These are phyloP conservation scores for Syzygium aromaticum DNA, from an alignment of 345 rosid genomes.

Conservation along the genomic window DNA sequence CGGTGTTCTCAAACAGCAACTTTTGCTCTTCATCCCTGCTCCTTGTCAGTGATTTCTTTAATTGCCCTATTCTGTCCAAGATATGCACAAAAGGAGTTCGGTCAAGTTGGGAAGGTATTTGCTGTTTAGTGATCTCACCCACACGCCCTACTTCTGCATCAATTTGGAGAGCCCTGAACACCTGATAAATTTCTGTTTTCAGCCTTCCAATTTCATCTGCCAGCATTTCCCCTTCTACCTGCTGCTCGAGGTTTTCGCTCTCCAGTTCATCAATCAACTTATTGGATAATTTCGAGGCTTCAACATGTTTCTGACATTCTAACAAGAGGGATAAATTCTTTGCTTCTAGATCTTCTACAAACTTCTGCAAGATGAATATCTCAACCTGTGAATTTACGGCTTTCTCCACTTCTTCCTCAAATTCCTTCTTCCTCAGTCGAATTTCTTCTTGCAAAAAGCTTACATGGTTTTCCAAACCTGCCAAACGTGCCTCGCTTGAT, in stretches of 20 bases:
- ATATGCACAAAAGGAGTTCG: slow-evolving; percentile 40
- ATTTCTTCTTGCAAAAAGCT: slow-evolving; percentile 61
- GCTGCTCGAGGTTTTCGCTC: slow-evolving; percentile 78
- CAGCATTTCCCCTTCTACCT: slow-evolving; percentile 57
- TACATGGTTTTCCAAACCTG: slow-evolving; percentile 59
- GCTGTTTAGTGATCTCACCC: slow-evolving; percentile 14
- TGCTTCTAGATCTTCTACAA: slow-evolving; percentile 62
- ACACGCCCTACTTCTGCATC: slow-evolving; percentile 24
- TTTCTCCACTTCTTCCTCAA: slow-evolving; percentile 84
- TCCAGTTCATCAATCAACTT: slow-evolving; percentile 64
- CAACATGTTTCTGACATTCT: slow-evolving; percentile 69
- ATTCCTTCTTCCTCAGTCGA: slow-evolving; percentile 56
- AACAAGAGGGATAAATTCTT: slow-evolving; percentile 54
- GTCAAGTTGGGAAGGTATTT: slow-evolving; percentile 14
- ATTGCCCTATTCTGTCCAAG: slow-evolving; percentile 38
- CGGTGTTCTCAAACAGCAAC: slow-evolving; percentile 64
- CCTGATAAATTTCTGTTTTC: slow-evolving; percentile 48
- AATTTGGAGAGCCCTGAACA: slow-evolving; percentile 62
- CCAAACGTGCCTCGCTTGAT: slow-evolving; percentile 57
- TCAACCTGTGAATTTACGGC: slow-evolving; percentile 76
- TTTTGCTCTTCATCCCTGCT: slow-evolving; percentile 55
- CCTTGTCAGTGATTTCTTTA: slow-evolving; percentile 41
- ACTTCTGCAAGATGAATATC: slow-evolving; percentile 65
- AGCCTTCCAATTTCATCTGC: slow-evolving; percentile 58
- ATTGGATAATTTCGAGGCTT: slow-evolving; percentile 61